Conservation (phyloP, 768 basidiomycete genomes). For the Macrolepiota dolichaula region DNA sequence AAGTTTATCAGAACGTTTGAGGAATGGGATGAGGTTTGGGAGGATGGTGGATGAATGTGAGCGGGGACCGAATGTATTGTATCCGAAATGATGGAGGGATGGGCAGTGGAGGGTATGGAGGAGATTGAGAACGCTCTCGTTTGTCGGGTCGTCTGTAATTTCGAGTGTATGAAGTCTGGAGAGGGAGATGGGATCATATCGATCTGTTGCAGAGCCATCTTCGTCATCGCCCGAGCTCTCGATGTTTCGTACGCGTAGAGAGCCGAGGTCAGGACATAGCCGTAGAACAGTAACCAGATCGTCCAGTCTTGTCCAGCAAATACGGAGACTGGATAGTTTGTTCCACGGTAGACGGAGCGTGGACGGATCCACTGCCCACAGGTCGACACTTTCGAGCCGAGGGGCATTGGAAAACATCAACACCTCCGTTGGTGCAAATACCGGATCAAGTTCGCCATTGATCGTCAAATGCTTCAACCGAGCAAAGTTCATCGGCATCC, state of each 20-base stretch:
- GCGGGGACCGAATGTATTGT: slow-evolving; percentile 11
- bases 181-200: neutral
- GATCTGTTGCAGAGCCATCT: neutral
- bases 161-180: slow-evolving; percentile 4
- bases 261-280: slow-evolving; percentile 1
- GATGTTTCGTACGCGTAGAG: slow-evolving; percentile 5
- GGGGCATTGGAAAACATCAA: slow-evolving; percentile 6
- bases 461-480: slow-evolving; percentile 5
- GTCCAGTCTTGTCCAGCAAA: slow-evolving; percentile 5
- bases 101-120: slow-evolving; percentile 1
- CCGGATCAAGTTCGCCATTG: slow-evolving; percentile 9
- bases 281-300: slow-evolving; percentile 1
- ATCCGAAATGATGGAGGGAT: slow-evolving; percentile 2
- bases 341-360: slow-evolving; percentile 5
- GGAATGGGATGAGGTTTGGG: slow-evolving; percentile 4
- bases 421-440: slow-evolving; percentile 5
- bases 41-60: neutral
- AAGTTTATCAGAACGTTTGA: neutral
- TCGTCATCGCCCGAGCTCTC: neutral
- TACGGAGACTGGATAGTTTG: slow-evolving; percentile 1
- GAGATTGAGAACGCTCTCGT: slow-evolving; percentile 1
- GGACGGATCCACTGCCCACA: slow-evolving; percentile 9
- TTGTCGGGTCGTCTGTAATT: slow-evolving; percentile 2
- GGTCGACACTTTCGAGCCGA: slow-evolving; percentile 5
- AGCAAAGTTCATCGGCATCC: slow-evolving; percentile 4